These are phyloP conservation scores for Mortierella antarctica DNA, from an alignment of 192 early-diverging fungal species.

Conservation along the genomic window DNA sequence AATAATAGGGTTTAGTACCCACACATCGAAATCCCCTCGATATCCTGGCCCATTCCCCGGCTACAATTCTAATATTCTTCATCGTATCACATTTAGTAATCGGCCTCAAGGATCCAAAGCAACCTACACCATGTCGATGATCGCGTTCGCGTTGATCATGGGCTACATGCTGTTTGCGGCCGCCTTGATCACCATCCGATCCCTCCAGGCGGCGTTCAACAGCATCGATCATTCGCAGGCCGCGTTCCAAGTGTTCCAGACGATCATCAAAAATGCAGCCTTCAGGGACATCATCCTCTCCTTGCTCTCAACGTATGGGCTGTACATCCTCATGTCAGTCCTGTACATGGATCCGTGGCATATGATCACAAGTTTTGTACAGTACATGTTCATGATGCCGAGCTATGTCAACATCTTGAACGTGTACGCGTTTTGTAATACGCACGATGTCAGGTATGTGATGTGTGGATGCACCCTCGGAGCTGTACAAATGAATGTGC, in stretches of 20 bases:
- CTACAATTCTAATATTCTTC: neutral
- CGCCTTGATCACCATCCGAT: slow-evolving; percentile 57
- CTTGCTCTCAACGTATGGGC: slow-evolving; percentile 71
- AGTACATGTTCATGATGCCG: slow-evolving; percentile 81
- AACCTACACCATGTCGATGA: slow-evolving; percentile 63
- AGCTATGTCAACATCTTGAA: slow-evolving; percentile 83
- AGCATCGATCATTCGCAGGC: slow-evolving; percentile 44
- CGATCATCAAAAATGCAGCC: slow-evolving; percentile 47
- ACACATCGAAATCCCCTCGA: neutral
- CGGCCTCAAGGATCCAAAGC: slow-evolving; percentile 73
- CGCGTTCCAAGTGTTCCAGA: slow-evolving; percentile 51
- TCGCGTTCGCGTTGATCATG: slow-evolving; percentile 64
- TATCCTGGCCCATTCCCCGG: neutral
- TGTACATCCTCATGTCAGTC: slow-evolving; percentile 74
- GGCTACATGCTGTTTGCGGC: slow-evolving; percentile 66
- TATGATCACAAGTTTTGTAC: slow-evolving; percentile 76
- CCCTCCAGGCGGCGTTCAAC: slow-evolving; percentile 43
- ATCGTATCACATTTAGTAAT: slow-evolving; percentile 56
- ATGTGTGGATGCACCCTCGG: neutral
- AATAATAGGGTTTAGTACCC: too few species aligned
- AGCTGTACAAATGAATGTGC: neutral
- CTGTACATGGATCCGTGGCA: slow-evolving; percentile 83
- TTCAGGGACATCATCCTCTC: slow-evolving; percentile 69
- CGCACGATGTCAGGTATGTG: slow-evolving; percentile 77
- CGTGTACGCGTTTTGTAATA: slow-evolving; percentile 87